These are phyloP conservation scores for Bigelowiella natans DNA, from an alignment of 78 protist species.

Conservation along the genomic window DNA sequence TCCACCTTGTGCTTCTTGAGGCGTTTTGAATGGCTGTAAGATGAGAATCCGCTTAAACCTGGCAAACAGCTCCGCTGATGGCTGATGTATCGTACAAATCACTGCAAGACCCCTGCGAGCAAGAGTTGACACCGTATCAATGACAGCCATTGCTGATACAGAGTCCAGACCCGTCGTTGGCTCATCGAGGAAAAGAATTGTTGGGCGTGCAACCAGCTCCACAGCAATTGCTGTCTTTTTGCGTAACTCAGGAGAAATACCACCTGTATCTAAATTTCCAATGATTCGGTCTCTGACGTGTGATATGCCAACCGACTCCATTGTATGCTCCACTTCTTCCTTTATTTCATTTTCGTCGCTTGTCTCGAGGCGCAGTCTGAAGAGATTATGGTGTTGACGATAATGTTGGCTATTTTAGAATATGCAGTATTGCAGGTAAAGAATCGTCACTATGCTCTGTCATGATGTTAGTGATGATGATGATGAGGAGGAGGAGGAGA, in stretches of 20 bases:
- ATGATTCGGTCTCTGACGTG: neutral
- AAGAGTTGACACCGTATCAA: neutral
- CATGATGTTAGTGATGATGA: too few species aligned
- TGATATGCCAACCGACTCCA: neutral
- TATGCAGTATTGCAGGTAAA: too few species aligned
- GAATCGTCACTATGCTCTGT: too few species aligned
- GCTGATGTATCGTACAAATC: neutral
- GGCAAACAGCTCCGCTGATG: neutral
- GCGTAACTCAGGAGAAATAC: neutral
- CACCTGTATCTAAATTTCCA: neutral
- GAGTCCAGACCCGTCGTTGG: neutral
- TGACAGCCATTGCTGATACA: neutral
- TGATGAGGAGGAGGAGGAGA: too few species aligned
- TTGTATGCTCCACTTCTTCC: neutral
- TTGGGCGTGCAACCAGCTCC: neutral
- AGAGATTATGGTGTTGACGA: too few species aligned
- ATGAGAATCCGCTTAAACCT: too few species aligned
- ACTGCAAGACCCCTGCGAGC: neutral
- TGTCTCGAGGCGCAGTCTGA: too few species aligned
- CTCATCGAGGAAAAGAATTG: neutral
- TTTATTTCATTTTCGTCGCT: too few species aligned
- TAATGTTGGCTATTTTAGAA: too few species aligned
- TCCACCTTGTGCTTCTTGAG: too few species aligned
- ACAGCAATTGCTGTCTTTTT: neutral
- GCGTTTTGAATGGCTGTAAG: too few species aligned